Evolutionary conservation across 2,329 filamentous ascomycete genomes (phyloP).

Genomic region (Gyromitra esculenta): DNA sequence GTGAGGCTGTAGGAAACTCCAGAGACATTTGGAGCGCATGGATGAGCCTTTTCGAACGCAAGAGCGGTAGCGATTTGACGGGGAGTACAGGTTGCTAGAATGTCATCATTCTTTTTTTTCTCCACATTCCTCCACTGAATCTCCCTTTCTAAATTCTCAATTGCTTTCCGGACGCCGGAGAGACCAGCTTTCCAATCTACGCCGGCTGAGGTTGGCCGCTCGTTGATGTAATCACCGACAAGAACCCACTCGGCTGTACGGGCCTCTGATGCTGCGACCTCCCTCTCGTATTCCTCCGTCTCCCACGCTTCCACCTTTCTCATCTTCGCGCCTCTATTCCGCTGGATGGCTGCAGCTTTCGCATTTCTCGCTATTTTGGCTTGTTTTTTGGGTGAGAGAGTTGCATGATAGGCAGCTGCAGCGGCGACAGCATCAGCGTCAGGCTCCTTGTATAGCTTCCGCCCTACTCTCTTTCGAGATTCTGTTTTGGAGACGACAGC

Average conservation of each 20-base stretch:
- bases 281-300: neutral
- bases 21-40: neutral
- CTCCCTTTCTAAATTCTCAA: neutral
- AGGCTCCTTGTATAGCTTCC: neutral
- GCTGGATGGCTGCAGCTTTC: neutral
- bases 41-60: neutral
- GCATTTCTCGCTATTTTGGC: neutral
- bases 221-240: neutral
- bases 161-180: neutral
- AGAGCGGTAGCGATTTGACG: neutral
- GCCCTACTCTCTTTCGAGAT: neutral
- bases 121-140: neutral
- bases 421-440: neutral
- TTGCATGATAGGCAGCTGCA: neutral
- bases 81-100: neutral
- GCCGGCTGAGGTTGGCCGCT: neutral
- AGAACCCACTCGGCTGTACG: neutral
- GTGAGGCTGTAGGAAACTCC: neutral
- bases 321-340: neutral
- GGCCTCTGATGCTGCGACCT: neutral
- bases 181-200: neutral
- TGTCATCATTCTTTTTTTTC: neutral
- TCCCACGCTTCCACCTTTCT: neutral
- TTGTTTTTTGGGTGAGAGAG: neutral
- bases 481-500: too few species aligned